Evolutionary conservation across 345 rosid genomes (phyloP).

Genomic region (Clausena lansium): DNA sequence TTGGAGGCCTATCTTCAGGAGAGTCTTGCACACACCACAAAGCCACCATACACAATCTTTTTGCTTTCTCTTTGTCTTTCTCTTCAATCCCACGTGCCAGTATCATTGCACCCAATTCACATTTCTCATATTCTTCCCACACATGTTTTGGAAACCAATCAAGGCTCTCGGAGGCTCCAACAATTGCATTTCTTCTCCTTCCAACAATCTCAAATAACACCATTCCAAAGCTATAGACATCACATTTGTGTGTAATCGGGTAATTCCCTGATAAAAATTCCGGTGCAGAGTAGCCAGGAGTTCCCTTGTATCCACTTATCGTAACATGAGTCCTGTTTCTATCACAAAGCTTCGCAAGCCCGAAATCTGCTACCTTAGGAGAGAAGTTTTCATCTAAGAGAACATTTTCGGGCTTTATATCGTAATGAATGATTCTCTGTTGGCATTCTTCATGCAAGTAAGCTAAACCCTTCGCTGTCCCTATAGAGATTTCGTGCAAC

Average conservation of each 20-base stretch:
- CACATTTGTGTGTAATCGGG: constrained; percentile 14
- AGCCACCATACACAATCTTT: constrained; percentile 13
- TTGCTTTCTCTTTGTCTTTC: constrained; percentile 19
- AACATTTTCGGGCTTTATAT: constrained; percentile 15
- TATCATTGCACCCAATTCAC: background rate
- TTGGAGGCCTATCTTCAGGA: constrained; percentile 23
- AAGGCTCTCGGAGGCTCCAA: background rate
- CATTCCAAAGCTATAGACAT: constrained; percentile 21
- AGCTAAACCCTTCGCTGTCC: constrained; percentile 11
- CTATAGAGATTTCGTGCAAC: background rate
- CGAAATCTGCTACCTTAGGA: constrained; percentile 14
- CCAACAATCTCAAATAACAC: constrained; percentile 15
- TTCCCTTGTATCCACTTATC: constrained; percentile 2
- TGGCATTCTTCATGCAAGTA: constrained; percentile 22
- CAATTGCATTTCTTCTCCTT: background rate
- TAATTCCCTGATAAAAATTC: constrained; percentile 4
- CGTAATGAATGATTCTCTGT: constrained; percentile 16
- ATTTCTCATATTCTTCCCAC: constrained; percentile 18
- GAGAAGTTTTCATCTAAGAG: constrained; percentile 5
- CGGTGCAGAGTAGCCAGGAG: constrained; percentile 17
- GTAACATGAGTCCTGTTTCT: background rate
- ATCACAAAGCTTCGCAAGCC: constrained; percentile 13
- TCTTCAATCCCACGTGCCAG: constrained; percentile 19
- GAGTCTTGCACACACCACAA: constrained; percentile 27
- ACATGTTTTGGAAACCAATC: constrained; percentile 21